Conservation (phyloP, 1,284 basidiomycete species). For the Cryptococcus amylolentus region DNA sequence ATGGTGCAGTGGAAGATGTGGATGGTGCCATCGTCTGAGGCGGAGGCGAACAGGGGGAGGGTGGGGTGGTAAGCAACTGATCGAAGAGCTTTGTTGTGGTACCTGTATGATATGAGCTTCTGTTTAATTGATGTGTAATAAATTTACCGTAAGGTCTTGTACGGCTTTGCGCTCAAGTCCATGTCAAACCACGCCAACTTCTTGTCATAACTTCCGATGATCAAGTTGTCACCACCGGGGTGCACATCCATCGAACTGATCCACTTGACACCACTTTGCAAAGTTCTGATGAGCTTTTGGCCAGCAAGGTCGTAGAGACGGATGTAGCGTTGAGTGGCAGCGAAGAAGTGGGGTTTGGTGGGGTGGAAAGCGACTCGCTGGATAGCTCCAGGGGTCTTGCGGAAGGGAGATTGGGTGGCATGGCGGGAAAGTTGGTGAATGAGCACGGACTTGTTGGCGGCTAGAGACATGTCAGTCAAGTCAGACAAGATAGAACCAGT, state of each 20-base stretch:
- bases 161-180: conserved; percentile 91
- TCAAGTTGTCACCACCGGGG: conserved; percentile 89
- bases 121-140: neutral
- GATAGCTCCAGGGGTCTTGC: conserved; percentile 82
- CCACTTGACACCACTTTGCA: conserved; percentile 91
- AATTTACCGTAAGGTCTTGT: conserved; percentile 81
- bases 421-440: conserved; percentile 93
- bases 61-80: conserved; percentile 88
- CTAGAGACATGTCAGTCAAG: conserved; percentile 17
- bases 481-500: neutral
- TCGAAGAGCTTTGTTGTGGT: conserved; percentile 89
- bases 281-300: conserved; percentile 87
- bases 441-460: conserved; percentile 48
- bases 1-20: conserved; percentile 96
- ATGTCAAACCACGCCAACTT: conserved; percentile 99
- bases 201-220: conserved; percentile 95
- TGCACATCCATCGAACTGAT: conserved; percentile 96
- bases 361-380: conserved; percentile 96
- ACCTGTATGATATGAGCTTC: conserved; percentile 55
- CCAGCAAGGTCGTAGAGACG: conserved; percentile 91
- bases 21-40: conserved; percentile 93
- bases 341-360: conserved; percentile 89
- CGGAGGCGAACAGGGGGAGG: conserved; percentile 91
- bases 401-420: conserved; percentile 96
- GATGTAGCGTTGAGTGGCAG: conserved; percentile 97